Evolutionary conservation across 2,329 filamentous ascomycete genomes (phyloP).

Genomic region (Phaeosphaeria sp.): DNA sequence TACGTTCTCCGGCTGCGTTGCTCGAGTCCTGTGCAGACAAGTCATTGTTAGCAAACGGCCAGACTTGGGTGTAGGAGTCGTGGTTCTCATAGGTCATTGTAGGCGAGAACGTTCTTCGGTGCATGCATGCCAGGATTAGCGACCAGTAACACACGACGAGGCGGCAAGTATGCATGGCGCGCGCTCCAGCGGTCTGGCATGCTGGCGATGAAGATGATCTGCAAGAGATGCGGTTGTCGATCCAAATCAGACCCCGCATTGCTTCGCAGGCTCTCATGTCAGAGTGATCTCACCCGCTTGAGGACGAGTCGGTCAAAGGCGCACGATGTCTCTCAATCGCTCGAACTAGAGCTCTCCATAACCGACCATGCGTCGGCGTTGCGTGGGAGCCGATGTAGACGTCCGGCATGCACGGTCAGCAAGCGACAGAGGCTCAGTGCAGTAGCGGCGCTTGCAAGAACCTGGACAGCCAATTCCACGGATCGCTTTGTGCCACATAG

Average conservation of each 20-base stretch:
- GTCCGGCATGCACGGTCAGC: constrained; percentile 5
- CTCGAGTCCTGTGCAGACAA: background rate
- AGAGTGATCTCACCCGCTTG: background rate
- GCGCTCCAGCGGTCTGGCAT: constrained; percentile 1
- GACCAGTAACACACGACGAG: constrained; percentile 9
- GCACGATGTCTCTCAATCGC: background rate
- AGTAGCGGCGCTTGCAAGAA: constrained; percentile 2
- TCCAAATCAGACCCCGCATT: background rate
- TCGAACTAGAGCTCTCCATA: background rate
- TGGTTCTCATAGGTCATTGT: constrained; percentile 9
- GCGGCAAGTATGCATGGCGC: constrained; percentile 4
- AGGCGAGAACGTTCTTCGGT: constrained; percentile 6
- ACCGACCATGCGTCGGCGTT: background rate
- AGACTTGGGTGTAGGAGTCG: constrained; percentile 9
- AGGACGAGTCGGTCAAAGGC: background rate
- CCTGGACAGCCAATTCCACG: constrained; percentile 6
- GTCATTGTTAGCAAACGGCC: background rate
- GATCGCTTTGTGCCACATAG: constrained; percentile 9
- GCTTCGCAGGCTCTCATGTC: background rate
- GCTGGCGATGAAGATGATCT: background rate
- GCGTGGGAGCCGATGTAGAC: constrained; percentile 3
- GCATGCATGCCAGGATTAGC: constrained; percentile 10
- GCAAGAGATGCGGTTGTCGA: background rate
- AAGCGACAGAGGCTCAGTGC: background rate
- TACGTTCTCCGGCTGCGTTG: background rate